Evolutionary conservation across 2,329 filamentous ascomycete species (phyloP), one percentile per base, ranked within the genome.

Genomic region (Cladobotryum mycophilum): DNA sequence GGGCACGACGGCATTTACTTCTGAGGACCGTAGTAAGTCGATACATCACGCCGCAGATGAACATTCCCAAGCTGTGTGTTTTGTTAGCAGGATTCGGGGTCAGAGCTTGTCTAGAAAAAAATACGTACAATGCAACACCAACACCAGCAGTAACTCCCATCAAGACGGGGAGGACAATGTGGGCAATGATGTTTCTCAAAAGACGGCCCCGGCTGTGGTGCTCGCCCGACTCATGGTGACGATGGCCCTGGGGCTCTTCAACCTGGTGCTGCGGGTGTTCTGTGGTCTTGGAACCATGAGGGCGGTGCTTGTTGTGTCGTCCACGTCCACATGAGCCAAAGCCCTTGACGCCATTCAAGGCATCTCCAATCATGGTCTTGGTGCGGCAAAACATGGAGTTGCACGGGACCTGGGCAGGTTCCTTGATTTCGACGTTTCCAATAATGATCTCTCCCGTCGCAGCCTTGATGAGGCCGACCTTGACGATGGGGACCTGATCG

Each of bases 141-240:
- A 88, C 76, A 61, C 86, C 86, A 41, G 84, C 82, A 20, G 81
- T 75, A 56, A 89, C 76, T 52, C 86, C 86, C 56, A 88, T 76
- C 47, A 86, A 69, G 48, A 88, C 74, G 2, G 86, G 86, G 37
- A 89, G 72, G 44, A 89, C 65, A 41, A 89, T 76, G 54, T 84
- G 80, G 36, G 81, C 72, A 55, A 78, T 73, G 45, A 86, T 73
- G 58, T 78, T 78, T 60, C 74, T 73, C 43, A 82, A 56, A 22
- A 82, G 66, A 53, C 45, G 56, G 49, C 58, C 62, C 43, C 57
- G 61, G 49, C 61, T 55, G 44, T 55, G 53, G 61, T 54, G 64
- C 37, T 30, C 44, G 53, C 41, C 54, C 45, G 46, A 47, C 9
- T 51, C 35, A 45, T 60, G 61, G 50, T 64, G 60, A 40, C 57